phyloP scores from a whole-genome alignment of 495 filamentous ascomycete species.

The Evernia prunastri region DNA sequence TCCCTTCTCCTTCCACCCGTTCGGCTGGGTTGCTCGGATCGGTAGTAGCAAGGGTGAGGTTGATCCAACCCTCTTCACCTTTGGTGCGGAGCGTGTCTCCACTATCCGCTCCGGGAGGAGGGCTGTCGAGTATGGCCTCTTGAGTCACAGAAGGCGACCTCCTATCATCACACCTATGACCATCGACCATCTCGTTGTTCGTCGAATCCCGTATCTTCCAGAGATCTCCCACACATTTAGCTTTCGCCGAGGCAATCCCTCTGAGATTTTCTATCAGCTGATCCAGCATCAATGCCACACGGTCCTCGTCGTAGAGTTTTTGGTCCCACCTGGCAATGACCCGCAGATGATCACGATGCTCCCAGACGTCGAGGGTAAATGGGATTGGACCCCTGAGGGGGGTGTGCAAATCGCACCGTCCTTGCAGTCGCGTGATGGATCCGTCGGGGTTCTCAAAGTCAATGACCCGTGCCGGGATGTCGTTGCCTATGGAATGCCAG shows the following conservation, averaged over 20 bases:
- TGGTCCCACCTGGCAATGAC: neutral
- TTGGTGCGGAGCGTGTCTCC: too few species aligned
- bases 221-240: neutral
- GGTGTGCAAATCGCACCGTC: slow-evolving; percentile 1
- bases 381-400: neutral
- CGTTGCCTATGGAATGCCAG: slow-evolving; percentile 5
- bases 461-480: slow-evolving; percentile 5
- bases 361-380: neutral
- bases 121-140: too few species aligned
- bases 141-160: too few species aligned
- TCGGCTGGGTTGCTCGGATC: too few species aligned
- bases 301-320: neutral
- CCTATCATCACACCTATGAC: neutral
- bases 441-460: slow-evolving; percentile 5
- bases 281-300: neutral
- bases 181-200: neutral
- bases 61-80: too few species aligned
- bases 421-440: slow-evolving; percentile 1
- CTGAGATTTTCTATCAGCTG: neutral
- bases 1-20: too few species aligned
- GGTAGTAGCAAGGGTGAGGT: too few species aligned
- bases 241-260: neutral
- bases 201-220: neutral
- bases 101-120: too few species aligned
- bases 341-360: slow-evolving; percentile 1